These are phyloP conservation scores for Flaveria floridana DNA, from an alignment of 140 eudicot genomes.

Conservation along the genomic window DNA sequence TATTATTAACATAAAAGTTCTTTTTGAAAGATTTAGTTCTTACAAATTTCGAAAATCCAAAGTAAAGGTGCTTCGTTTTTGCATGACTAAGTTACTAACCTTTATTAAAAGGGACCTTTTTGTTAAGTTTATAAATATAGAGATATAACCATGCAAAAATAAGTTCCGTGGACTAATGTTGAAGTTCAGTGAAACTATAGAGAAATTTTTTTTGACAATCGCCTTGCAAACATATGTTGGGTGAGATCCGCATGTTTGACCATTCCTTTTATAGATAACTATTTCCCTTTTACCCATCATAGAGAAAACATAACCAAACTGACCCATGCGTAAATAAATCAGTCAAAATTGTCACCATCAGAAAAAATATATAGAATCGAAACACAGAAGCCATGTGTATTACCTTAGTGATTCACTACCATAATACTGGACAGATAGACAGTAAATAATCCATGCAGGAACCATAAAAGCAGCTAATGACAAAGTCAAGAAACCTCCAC, in stretches of 20 bases:
- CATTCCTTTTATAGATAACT: not conserved
- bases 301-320: slow-evolving; percentile 2
- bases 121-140: not conserved
- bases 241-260: slow-evolving; percentile 1
- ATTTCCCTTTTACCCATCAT: not conserved
- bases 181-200: not conserved
- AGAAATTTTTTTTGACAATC: not conserved
- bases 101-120: not conserved
- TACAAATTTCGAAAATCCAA: not conserved
- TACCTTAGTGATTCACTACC: slow-evolving; percentile 72
- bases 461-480: slow-evolving; percentile 66
- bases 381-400: not conserved
- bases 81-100: not conserved
- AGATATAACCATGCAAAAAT: not conserved
- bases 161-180: not conserved
- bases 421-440: slow-evolving; percentile 51
- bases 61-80: not conserved
- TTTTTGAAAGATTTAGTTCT: not conserved
- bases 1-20: not conserved
- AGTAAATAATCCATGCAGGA: slow-evolving; percentile 67
- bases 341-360: slow-evolving; percentile 1
- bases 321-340: not conserved
- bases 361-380: not conserved
- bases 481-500: slow-evolving; percentile 88
- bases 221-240: not conserved